Evolutionary conservation across 2,329 filamentous ascomycete genomes (phyloP).

Genomic region (Hypoxylon sp.): DNA sequence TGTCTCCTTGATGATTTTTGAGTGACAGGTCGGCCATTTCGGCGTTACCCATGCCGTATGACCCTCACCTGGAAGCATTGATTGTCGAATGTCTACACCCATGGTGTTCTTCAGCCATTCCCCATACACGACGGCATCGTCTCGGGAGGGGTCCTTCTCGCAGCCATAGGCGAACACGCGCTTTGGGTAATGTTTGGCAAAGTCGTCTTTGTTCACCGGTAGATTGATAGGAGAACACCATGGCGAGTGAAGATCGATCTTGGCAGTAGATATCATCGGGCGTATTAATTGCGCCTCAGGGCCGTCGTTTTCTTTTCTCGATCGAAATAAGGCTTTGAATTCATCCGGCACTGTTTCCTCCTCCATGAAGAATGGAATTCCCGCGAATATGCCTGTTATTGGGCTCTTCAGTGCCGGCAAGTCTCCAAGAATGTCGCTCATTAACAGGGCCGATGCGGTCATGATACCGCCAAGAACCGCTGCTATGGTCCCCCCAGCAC

Average conservation of each 20-base stretch:
- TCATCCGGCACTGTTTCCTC: background rate
- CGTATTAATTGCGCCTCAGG: background rate
- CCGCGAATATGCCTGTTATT: slow-evolving; percentile 8
- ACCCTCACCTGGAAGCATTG: background rate
- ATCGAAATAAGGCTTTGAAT: background rate
- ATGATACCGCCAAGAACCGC: background rate
- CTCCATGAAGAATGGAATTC: background rate
- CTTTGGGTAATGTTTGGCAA: slow-evolving; percentile 1
- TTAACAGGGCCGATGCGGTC: background rate
- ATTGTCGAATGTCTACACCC: background rate
- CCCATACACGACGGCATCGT: background rate
- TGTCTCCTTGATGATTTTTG: background rate
- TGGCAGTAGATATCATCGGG: background rate
- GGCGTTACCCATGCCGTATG: background rate
- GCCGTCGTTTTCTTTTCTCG: slow-evolving; percentile 1
- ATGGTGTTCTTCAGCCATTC: background rate
- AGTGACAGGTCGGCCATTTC: background rate
- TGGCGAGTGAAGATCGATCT: background rate
- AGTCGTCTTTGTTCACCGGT: background rate
- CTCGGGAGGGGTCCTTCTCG: background rate
- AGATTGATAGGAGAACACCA: slow-evolving; percentile 12
- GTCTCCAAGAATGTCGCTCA: background rate
- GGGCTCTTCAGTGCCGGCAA: background rate
- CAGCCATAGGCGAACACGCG: slow-evolving; percentile 3
- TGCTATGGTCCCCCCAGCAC: background rate